phyloP scores from a whole-genome alignment of 148 eudicot genomes.

The Heliamphora exappendiculata region DNA sequence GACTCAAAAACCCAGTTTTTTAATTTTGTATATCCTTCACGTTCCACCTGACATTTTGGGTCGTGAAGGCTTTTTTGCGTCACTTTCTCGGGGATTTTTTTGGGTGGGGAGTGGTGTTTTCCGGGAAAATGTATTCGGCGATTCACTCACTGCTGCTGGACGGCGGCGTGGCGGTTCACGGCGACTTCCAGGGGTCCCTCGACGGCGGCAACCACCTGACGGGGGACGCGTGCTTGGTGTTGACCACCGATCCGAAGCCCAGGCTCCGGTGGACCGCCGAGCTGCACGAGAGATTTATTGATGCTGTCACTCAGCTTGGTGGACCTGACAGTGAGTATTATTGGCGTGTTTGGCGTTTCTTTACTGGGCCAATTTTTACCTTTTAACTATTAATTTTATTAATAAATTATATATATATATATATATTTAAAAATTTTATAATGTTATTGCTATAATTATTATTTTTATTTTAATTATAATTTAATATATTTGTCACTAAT shows the following conservation, averaged over 20 bases:
- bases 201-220: conserved; percentile 29
- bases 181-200: conserved; percentile 17
- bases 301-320: conserved; percentile 57
- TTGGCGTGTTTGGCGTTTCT: neutral
- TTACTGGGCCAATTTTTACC: neutral
- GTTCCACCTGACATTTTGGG: neutral
- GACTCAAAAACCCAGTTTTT: neutral
- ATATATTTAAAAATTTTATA: no score
- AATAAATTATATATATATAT: no score
- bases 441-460: neutral
- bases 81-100: conserved; percentile 1
- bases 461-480: neutral
- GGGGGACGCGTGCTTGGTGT: conserved; percentile 38
- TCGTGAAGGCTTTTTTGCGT: neutral
- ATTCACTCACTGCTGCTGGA: conserved; percentile 19
- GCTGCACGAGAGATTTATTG: conserved; percentile 48
- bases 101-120: neutral
- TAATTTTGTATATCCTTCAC: neutral
- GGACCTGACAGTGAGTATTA: conserved; percentile 48
- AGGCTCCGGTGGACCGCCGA: conserved; percentile 56
- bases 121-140: conserved; percentile 17
- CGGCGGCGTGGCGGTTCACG: conserved; percentile 7
- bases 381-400: neutral
- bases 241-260: conserved; percentile 50
- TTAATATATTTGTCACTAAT: neutral